A percentile compares a stretch with the other conserved stretches of the same genome.
Evolutionary conservation across 345 rosid genomes (phyloP).

Genomic region (Populus nigra): DNA sequence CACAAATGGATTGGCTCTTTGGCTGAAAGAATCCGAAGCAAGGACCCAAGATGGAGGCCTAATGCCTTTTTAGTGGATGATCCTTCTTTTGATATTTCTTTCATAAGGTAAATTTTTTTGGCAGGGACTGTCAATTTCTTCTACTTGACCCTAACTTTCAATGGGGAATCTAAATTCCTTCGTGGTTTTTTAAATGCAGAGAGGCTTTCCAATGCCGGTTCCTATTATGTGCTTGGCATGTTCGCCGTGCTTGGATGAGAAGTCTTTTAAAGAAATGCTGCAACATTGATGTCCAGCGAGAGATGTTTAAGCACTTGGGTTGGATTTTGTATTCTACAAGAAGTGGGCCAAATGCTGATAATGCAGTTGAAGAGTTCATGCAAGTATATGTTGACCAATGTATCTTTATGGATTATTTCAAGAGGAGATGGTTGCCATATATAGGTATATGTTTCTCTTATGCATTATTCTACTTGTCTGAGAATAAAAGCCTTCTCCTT

Average conservation of each 20-base stretch:
- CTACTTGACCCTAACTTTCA: background rate
- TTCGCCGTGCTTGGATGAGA: slow-evolving; percentile 55
- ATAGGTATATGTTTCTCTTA: slow-evolving; percentile 34
- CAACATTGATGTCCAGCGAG: slow-evolving; percentile 41
- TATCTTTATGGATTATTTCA: slow-evolving; percentile 47
- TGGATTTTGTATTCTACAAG: slow-evolving; percentile 44
- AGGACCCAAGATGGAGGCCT: slow-evolving; percentile 48
- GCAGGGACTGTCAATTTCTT: slow-evolving; percentile 2
- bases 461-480: slow-evolving; percentile 7
- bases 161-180: slow-evolving; percentile 5
- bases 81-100: slow-evolving; percentile 40
- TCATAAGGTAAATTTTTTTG: slow-evolving; percentile 36
- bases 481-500: background rate
- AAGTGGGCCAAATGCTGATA: slow-evolving; percentile 32
- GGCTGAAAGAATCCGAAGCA: slow-evolving; percentile 42
- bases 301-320: slow-evolving; percentile 50
- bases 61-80: slow-evolving; percentile 46
- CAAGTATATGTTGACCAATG: slow-evolving; percentile 50
- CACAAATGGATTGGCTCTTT: slow-evolving; percentile 48
- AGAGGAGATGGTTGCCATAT: slow-evolving; percentile 42
- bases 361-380: slow-evolving; percentile 48
- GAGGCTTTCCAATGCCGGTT: slow-evolving; percentile 51
- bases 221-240: slow-evolving; percentile 42
- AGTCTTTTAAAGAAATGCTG: slow-evolving; percentile 45
- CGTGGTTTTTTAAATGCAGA: slow-evolving; percentile 32